These are phyloP conservation scores for Oligophagozyma castellii DNA, from an alignment of 1,139 yeast species.

Conservation along the genomic window DNA sequence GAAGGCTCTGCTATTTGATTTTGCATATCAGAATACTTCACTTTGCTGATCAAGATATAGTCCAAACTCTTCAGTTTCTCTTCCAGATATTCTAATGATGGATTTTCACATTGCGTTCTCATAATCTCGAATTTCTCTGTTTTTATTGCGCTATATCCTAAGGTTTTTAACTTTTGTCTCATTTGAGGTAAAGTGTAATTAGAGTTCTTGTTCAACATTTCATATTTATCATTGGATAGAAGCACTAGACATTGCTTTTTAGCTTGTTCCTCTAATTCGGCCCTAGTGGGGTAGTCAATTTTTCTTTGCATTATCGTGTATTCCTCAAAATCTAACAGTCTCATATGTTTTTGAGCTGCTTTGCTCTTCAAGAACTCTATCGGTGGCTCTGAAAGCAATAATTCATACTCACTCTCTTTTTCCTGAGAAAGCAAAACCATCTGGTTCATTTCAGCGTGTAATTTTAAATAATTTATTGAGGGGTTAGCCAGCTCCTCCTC, in stretches of 20 bases:
- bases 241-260: conserved; percentile 10
- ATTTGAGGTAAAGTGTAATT: conserved; percentile 3
- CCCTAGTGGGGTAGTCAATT: conserved; percentile 9
- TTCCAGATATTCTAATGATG: conserved; percentile 13
- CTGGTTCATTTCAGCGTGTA: conserved; percentile 2
- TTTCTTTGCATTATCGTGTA: conserved; percentile 11
- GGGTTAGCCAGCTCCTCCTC: conserved; percentile 17
- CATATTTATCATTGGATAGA: conserved; percentile 8
- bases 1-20: conserved; percentile 4
- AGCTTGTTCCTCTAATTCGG: conserved; percentile 20
- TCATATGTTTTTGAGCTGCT: conserved; percentile 1
- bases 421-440: conserved; percentile 2
- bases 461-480: conserved; percentile 1
- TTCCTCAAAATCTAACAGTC: conserved; percentile 6
- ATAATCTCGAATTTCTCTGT: conserved; percentile 4
- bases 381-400: conserved; percentile 6
- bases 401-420: conserved; percentile 1
- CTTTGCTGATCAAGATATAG: conserved; percentile 2
- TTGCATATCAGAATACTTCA: conserved; percentile 1
- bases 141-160: conserved; percentile 1
- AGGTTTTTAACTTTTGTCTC: conserved; percentile 1
- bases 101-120: conserved; percentile 11
- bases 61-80: conserved; percentile 11
- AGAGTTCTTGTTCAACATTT: conserved; percentile 2
- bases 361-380: conserved; percentile 6